These are phyloP conservation scores for Coffea humblotiana DNA, from an alignment of 305 asterid species.

Conservation along the genomic window DNA sequence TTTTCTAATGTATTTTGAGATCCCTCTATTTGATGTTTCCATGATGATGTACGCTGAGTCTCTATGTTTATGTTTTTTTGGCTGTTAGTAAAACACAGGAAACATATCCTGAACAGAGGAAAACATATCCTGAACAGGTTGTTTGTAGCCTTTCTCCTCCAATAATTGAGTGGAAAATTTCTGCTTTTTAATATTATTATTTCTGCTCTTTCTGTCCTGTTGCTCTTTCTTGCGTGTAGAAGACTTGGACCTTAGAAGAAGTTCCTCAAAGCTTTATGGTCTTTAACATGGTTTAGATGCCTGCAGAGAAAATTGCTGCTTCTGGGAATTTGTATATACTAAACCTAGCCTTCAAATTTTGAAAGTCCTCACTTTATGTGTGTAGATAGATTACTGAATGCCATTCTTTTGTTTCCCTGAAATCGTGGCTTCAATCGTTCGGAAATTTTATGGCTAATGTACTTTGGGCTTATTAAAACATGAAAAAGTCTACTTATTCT, in stretches of 20 bases:
- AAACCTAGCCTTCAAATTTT: constrained; percentile 8
- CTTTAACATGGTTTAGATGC: neutral
- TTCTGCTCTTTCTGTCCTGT: neutral
- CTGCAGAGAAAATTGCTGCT: neutral
- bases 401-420: neutral
- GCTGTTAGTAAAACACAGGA: neutral
- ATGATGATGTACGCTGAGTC: neutral
- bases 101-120: neutral
- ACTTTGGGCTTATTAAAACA: neutral
- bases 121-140: neutral
- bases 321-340: neutral
- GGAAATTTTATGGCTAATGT: neutral
- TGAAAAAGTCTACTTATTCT: neutral
- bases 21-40: neutral
- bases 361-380: neutral
- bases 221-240: neutral
- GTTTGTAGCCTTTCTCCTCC: neutral
- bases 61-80: neutral
- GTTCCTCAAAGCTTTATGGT: neutral
- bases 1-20: neutral
- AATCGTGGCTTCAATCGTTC: neutral
- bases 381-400: neutral
- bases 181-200: neutral
- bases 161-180: neutral
- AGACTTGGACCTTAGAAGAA: no score